Evolutionary conservation across 768 basidiomycete species (phyloP), one percentile per base, ranked within the genome.

Genomic region (Tubosaeta sp.): DNA sequence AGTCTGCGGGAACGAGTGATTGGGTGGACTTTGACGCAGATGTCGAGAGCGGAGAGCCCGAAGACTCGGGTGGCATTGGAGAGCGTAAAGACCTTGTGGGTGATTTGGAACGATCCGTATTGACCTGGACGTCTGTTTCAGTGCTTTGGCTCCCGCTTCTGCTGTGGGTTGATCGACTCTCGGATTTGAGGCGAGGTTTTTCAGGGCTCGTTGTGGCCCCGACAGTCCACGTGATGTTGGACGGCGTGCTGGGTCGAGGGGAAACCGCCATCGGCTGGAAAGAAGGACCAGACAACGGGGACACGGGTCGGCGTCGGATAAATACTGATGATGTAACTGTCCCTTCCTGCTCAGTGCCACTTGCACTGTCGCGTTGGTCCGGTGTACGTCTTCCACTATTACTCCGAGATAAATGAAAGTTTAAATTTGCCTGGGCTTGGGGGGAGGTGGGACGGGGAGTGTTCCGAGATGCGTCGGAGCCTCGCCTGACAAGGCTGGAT

Each of bases 221-320:
- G 37, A 69, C 59, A 48, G 76, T 81, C 88, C 88, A 90, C n/a
- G 81, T 79, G 48, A 88, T 77, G 64, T 86, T 88, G 2, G 89
- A 90, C 33, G 88, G 88, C 26, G 88, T 87, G 42, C 64, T 62
- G 29, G 78, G 74, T 37, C 76, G 71, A 51, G 77, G 73, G 49
- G 82, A 76, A 22, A 79, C 75, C 7, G 77, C 59, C 71, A 86
- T 73, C 6, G 83, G 76, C 66, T 85, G 86, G 65, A 74, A 88
- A 4, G 80, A 68, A 26, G 77, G 72, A 26, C 74, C 77, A 31
- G 85, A 79, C 33, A 88, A 74, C 6, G 89, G 88, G 33, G 88
- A 90, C n/a, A 78, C 77, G 45, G 88, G 86, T 47, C 86, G 76
- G 32, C 84, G 80, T 57, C 84, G 74, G 45, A 72, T 72, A 33